These are phyloP conservation scores for Kwoniella shandongensis DNA, from an alignment of 768 basidiomycete species.

Conservation along the genomic window DNA sequence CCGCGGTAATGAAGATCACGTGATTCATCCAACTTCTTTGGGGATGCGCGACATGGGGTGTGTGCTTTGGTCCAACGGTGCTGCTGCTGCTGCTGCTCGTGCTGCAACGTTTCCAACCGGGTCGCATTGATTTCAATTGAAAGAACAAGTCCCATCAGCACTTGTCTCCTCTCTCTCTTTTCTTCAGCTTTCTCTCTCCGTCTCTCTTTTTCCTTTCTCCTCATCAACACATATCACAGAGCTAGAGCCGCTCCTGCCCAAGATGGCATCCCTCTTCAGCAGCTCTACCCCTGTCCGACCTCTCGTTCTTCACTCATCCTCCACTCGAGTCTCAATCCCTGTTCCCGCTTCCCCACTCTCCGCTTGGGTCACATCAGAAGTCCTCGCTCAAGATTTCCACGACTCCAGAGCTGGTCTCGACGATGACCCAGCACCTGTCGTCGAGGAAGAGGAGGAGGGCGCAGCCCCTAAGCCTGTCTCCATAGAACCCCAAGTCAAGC, in stretches of 20 bases:
- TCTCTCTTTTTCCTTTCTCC: neutral
- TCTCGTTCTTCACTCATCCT: constrained; percentile 51
- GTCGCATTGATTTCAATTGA: no score
- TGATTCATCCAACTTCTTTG: constrained; percentile 1
- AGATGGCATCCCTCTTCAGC: constrained; percentile 48
- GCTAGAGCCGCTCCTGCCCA: constrained; percentile 27
- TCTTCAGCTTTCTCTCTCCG: neutral
- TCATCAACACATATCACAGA: constrained; percentile 2
- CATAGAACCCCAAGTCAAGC: constrained; percentile 69
- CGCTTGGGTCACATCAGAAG: constrained; percentile 90
- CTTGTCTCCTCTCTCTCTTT: neutral
- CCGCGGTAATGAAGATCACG: no score
- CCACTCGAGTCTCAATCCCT: constrained; percentile 68
- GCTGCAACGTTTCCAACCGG: no score
- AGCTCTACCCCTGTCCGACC: constrained; percentile 50
- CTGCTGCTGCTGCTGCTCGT: no score
- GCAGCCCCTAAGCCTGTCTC: constrained; percentile 57
- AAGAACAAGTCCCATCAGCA: neutral
- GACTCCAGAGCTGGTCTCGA: constrained; percentile 57
- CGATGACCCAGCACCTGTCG: constrained; percentile 58
- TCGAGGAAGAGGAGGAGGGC: constrained; percentile 56
- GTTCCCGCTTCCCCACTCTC: constrained; percentile 70
- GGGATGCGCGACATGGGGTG: constrained; percentile 1
- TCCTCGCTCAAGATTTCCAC: constrained; percentile 82
- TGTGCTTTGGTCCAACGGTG: no score